Evolutionary conservation across 2,329 filamentous ascomycete genomes (phyloP).

Genomic region (Cordyceps militaris): DNA sequence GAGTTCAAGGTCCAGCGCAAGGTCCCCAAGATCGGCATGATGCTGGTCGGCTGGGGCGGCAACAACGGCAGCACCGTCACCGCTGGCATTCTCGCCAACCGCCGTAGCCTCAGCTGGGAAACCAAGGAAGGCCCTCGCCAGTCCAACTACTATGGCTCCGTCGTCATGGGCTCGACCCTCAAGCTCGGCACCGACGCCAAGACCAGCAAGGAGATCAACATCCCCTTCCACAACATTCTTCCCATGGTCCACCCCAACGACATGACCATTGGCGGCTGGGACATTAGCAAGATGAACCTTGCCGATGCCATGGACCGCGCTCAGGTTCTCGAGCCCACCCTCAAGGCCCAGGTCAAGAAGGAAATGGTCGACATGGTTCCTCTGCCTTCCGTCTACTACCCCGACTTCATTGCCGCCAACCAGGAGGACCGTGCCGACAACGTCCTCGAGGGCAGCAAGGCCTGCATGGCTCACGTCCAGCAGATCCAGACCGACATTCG

Average conservation of each 20-base stretch:
- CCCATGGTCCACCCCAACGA: conserved; percentile 98
- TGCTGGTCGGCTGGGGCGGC: conserved; percentile 96
- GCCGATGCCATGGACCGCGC: conserved; percentile 93
- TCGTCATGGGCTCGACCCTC: conserved; percentile 94
- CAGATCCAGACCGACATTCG: conserved; percentile 89
- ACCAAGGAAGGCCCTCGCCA: conserved; percentile 80
- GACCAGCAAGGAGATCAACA: conserved; percentile 85
- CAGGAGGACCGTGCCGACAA: conserved; percentile 97
- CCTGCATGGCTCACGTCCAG: conserved; percentile 81
- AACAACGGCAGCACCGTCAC: conserved; percentile 98
- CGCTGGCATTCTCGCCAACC: conserved; percentile 94
- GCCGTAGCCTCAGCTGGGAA: conserved; percentile 78
- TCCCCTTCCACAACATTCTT: conserved; percentile 88
- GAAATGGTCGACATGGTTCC: conserved; percentile 87
- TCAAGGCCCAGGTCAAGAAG: conserved; percentile 86
- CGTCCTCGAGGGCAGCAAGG: conserved; percentile 73
- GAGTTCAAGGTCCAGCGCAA: conserved; percentile 97
- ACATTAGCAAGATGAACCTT: conserved; percentile 87
- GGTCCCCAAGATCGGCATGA: conserved; percentile 88
- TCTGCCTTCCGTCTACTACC: conserved; percentile 94
- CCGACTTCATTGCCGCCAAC: conserved; percentile 98
- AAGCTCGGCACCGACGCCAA: conserved; percentile 86
- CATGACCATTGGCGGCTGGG: conserved; percentile 91
- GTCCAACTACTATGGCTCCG: conserved; percentile 97
- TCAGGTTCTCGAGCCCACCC: conserved; percentile 85